Base-by-base conservation (phyloP, 2,329 filamentous ascomycete species). In the Hymenoscyphus fructigenus region DNA sequence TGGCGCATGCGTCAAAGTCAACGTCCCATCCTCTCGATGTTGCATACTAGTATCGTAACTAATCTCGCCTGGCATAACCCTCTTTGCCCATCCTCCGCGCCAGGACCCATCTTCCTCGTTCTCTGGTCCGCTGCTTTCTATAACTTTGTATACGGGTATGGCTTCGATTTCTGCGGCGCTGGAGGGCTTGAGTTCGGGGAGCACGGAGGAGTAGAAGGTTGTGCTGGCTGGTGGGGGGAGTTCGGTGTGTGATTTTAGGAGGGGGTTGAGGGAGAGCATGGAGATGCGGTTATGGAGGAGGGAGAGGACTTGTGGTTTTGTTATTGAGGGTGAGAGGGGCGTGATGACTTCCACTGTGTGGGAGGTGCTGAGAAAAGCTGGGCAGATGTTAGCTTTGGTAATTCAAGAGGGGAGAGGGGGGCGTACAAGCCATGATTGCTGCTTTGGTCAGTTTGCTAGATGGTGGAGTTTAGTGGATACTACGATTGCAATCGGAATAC, bases 251-350 rank as follows among this genome's bases (percentile, higher is more conserved):
- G 44, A 55, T 53, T 67, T 67, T 60, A 72, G 70, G 69, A 96
- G 84, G 1, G 92, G 92, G 78, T 96, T 96, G 65, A 96, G 81
- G 74, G 92, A 88, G 73, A 96, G 94, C 88, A 96, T 95, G 70
- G 86, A 86, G 60, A 83, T 75, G 78, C 94, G 91, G 77, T 91
- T 84, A 78, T 93, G 92, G 28, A 96, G 87, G 72, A 91, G 89
- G 61, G 85, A 80, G 67, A 96, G 75, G 59, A 90, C 90, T 36
- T 85, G 83, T 69, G 88, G 82, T 64, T 90, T 86, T 55, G 86
- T 82, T 67, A 94, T 84, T 71, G 82, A 81, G 4, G 84, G 71
- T 7, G 92, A 91, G 59, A 96, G 83, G 32, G 91, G 88, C n/a
- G 90, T 93, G 71, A 91, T 87, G 60, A 85, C 69, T 20, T 66